Conservation (phyloP, 805 yeast species). For the Zygosaccharomyces bisporus region DNA sequence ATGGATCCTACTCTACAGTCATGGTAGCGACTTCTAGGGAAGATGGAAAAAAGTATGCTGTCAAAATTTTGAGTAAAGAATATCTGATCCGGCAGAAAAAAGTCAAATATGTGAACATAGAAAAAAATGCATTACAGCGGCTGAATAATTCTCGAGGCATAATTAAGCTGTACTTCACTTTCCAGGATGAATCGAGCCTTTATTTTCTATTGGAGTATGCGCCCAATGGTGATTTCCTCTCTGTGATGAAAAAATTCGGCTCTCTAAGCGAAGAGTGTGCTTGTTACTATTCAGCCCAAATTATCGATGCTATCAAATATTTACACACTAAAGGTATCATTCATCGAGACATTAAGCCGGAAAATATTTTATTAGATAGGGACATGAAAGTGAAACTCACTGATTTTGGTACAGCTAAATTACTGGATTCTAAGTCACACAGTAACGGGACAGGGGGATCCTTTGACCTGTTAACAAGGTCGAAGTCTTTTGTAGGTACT, state of each 20-base stretch:
- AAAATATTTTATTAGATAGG: constrained; percentile 64
- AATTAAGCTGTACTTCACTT: constrained; percentile 67
- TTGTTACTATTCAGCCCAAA: constrained; percentile 66
- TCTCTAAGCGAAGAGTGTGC: constrained; percentile 67
- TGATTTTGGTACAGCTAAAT: constrained; percentile 81
- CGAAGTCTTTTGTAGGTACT: constrained; percentile 81
- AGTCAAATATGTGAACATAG: constrained; percentile 80
- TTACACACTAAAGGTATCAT: constrained; percentile 74
- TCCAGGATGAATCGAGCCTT: constrained; percentile 69
- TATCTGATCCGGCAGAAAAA: constrained; percentile 79
- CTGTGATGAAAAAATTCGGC: constrained; percentile 65
- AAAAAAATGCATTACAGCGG: constrained; percentile 72
- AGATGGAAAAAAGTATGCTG: constrained; percentile 71
- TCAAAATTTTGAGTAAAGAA: constrained; percentile 69
- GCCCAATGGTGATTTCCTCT: constrained; percentile 69
- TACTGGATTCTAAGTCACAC: constrained; percentile 47
- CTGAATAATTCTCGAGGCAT: constrained; percentile 59
- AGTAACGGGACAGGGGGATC: constrained; percentile 36
- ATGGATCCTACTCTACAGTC: constrained; percentile 95
- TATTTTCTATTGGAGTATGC: constrained; percentile 79
- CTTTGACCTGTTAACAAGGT: constrained; percentile 64
- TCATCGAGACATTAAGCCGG: constrained; percentile 83
- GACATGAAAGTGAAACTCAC: constrained; percentile 64
- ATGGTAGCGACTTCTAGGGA: constrained; percentile 76
- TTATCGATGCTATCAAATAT: constrained; percentile 65